Evolutionary conservation across 148 eudicot species (phyloP), one percentile per base, ranked within the genome.

Genomic region (Rhododendron simsii): DNA sequence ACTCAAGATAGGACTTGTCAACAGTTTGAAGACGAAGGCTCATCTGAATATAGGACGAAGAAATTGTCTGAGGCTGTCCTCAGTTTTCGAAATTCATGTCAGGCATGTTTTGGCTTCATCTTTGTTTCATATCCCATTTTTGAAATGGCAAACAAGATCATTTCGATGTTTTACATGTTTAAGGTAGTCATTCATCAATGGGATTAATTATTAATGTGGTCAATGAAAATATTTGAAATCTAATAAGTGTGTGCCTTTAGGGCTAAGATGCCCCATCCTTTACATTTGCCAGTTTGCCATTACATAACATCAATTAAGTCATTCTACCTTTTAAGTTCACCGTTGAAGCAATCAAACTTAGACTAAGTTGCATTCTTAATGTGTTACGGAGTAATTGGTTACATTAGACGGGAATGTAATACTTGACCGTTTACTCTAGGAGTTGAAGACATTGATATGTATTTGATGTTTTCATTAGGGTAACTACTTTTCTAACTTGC

Each of bases 61-160:
- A 88, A 86, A 86, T 87, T 91, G 80, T 86, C 88, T 37, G 93
- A 93, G 81, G 93, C 94, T 39, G 85, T 83, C 85, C 86, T 90
- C 84, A 78, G 81, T 82, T 61, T 81, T 33, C 91, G 41, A 51
- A 87, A 79, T 86, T 89, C 94, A 37, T 90, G 93, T 86, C 92
- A 89, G 92, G 95, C 89, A 81, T 83, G 91, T 82, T 53, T 48
- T 30, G 69, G 41, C 37, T 55, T 41, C 82, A 21, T 84, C 28
- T 74, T 67, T 67, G 74, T 67, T 63, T 9, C 37, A 9, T 14
- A 84, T 3, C 12, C 7, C 28, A 21, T 78, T 84, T 89, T 33
- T 33, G 1, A 3, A 30, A 67, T 51, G 16, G 9, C 21, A 20
- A 20, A 30, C 48, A 23, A 50, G 74, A 26, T 51, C 13, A 1